These are phyloP conservation scores for Candida sanyiensis DNA, from an alignment of 805 yeast genomes.

Conservation along the genomic window DNA sequence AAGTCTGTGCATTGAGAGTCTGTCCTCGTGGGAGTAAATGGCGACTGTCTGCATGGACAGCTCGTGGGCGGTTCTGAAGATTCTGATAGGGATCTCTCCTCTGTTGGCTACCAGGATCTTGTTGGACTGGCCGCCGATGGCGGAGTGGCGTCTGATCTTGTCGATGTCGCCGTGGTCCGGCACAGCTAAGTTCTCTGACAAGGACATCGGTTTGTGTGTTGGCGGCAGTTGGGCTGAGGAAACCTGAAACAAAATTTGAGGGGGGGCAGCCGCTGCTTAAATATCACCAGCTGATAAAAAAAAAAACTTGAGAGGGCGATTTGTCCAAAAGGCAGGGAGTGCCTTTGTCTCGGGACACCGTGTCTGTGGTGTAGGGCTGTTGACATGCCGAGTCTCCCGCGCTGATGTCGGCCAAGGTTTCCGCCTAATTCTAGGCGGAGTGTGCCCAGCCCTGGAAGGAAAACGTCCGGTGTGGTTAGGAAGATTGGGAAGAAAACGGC, in stretches of 20 bases:
- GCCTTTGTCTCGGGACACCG: conserved; percentile 1
- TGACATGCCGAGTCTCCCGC: no score
- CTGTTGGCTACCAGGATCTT: conserved; percentile 77
- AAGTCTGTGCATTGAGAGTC: conserved; percentile 89
- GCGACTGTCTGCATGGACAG: conserved; percentile 96
- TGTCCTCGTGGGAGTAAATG: conserved; percentile 92
- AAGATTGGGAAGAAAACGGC: no score
- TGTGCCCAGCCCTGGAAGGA: background rate
- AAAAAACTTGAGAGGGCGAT: background rate
- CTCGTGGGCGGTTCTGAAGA: conserved; percentile 97
- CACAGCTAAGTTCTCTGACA: conserved; percentile 12
- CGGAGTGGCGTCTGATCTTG: conserved; percentile 36
- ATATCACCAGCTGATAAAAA: conserved; percentile 3
- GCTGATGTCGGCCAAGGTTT: no score
- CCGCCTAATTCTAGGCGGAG: conserved; percentile 3
- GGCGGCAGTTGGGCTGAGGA: background rate
- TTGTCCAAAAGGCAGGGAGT: background rate
- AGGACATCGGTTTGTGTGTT: conserved; percentile 11
- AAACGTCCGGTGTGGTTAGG: no score
- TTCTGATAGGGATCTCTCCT: conserved; percentile 82
- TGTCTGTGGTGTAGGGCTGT: no score
- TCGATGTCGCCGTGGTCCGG: conserved; percentile 26
- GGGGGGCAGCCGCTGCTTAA: background rate
- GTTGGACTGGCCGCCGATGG: conserved; percentile 34
- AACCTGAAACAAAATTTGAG: background rate